phyloP scores from a whole-genome alignment of 331 rosid species.

The Cydonia oblonga region DNA sequence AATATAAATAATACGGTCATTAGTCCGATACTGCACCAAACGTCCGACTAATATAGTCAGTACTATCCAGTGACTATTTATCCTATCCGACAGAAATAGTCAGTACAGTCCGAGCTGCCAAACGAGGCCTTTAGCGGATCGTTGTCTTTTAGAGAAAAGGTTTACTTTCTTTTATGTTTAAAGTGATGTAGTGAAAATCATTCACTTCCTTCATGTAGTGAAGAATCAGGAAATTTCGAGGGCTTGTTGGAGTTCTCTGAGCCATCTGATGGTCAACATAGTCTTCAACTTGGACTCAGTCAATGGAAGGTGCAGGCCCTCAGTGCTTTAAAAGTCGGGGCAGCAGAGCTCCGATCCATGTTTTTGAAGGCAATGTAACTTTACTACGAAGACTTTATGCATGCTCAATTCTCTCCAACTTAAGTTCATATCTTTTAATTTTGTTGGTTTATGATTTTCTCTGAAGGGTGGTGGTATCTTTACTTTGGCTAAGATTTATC shows the following conservation, averaged over 20 bases:
- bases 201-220: constrained; percentile 33
- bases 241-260: constrained; percentile 18
- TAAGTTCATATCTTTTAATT: background rate
- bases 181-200: constrained; percentile 9
- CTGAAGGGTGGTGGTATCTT: constrained; percentile 64
- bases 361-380: constrained; percentile 50
- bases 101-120: too few species aligned
- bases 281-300: constrained; percentile 65
- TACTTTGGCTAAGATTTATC: constrained; percentile 63
- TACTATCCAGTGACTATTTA: too few species aligned
- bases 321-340: constrained; percentile 47
- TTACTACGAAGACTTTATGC: background rate
- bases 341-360: constrained; percentile 47
- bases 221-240: constrained; percentile 38
- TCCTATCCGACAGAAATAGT: too few species aligned
- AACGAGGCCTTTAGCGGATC: background rate
- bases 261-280: constrained; percentile 30
- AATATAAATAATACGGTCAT: too few species aligned
- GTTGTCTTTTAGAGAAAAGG: background rate
- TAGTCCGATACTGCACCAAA: too few species aligned
- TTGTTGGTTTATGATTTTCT: background rate
- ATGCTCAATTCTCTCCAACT: background rate
- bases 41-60: too few species aligned
- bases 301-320: constrained; percentile 59
- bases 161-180: background rate